Conservation (phyloP, 345 rosid genomes). For the Geranium brycei region DNA sequence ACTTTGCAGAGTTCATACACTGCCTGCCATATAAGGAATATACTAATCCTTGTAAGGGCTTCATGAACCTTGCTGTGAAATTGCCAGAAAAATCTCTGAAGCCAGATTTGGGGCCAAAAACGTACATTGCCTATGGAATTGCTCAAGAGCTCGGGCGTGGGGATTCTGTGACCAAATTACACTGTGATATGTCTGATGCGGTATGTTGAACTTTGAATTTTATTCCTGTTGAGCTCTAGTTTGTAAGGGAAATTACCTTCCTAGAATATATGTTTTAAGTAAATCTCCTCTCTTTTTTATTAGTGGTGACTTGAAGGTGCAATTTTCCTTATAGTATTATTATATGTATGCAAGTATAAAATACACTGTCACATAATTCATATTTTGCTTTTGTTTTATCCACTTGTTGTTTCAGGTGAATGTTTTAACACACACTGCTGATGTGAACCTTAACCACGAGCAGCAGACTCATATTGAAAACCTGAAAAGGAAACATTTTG, state of each 20-base stretch:
- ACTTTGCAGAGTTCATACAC: conserved; percentile 45
- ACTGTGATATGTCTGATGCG: conserved; percentile 84
- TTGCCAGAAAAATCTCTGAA: conserved; percentile 39
- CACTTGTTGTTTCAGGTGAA: conserved; percentile 42
- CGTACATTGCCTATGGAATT: conserved; percentile 65
- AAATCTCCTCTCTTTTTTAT: neutral
- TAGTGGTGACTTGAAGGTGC: neutral
- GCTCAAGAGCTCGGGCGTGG: conserved; percentile 66
- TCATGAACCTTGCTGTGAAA: conserved; percentile 46
- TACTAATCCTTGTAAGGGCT: conserved; percentile 53
- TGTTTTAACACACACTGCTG: conserved; percentile 48
- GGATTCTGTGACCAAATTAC: conserved; percentile 84
- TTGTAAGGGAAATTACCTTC: neutral
- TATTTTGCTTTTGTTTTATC: no score
- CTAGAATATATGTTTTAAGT: neutral
- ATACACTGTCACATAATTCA: neutral
- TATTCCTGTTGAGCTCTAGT: neutral
- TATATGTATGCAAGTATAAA: neutral
- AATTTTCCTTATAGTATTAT: no score
- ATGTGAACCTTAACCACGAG: conserved; percentile 14
- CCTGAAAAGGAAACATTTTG: conserved; percentile 29
- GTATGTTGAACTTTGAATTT: conserved; percentile 21
- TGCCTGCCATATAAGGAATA: conserved; percentile 65
- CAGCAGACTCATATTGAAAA: conserved; percentile 10
- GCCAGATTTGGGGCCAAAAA: conserved; percentile 86